Conservation (phyloP, 1,139 yeast genomes). For the Arxiozyma slooffiae region DNA sequence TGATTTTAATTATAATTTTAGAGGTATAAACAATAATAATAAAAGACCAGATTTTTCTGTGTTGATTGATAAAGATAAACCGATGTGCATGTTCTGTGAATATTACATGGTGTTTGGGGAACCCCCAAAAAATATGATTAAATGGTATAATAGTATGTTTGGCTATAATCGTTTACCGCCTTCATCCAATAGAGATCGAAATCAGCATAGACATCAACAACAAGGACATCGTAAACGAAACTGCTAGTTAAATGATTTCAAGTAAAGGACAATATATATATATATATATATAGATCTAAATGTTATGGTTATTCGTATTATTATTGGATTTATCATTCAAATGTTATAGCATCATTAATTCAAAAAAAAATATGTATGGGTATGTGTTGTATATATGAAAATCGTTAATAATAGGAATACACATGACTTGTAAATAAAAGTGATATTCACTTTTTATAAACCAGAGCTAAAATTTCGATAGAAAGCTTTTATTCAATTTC, state of each 20-base stretch:
- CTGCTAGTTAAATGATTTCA: constrained; percentile 6
- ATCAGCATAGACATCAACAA: constrained; percentile 6
- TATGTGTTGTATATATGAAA: background rate
- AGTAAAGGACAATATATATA: background rate
- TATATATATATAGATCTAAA: too few relatives aligned
- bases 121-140: constrained; percentile 40
- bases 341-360: background rate
- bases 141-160: constrained; percentile 37
- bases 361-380: background rate
- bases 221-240: constrained; percentile 14
- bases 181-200: constrained; percentile 5
- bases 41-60: constrained; percentile 24
- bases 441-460: too few relatives aligned
- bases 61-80: constrained; percentile 17
- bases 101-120: constrained; percentile 49
- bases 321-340: background rate
- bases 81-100: constrained; percentile 49
- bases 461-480: background rate
- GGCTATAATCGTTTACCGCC: constrained; percentile 21
- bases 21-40: constrained; percentile 5
- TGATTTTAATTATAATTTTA: constrained; percentile 14
- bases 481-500: background rate
- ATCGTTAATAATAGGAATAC: background rate
- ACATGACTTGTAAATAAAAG: background rate
- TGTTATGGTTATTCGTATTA: background rate